Percentiles rank a stretch among this genome's conserved stretches.
phyloP scores from a whole-genome alignment of 805 yeast species.

The Myxozyma neglecta region DNA sequence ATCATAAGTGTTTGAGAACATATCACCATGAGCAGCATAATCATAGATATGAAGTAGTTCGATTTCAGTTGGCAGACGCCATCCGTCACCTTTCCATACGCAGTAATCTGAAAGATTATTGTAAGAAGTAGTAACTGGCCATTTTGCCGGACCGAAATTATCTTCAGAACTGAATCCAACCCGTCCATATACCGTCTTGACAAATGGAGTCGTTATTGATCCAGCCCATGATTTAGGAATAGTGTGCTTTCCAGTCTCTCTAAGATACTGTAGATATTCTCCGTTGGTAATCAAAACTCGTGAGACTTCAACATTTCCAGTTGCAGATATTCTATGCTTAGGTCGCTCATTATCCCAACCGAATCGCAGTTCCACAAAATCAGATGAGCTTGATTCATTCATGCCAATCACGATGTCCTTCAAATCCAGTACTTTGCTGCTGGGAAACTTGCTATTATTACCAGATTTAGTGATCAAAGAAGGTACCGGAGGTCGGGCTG shows the following conservation, averaged over 20 bases:
- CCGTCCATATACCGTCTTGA: conserved; percentile 30
- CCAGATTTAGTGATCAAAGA: background rate
- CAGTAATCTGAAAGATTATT: conserved; percentile 25
- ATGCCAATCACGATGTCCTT: conserved; percentile 16
- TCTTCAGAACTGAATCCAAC: conserved; percentile 5
- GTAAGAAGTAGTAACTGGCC: conserved; percentile 33
- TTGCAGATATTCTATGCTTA: background rate
- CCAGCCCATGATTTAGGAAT: conserved; percentile 28
- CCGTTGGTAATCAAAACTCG: conserved; percentile 27
- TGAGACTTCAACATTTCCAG: conserved; percentile 15
- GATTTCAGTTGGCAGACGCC: conserved; percentile 30
- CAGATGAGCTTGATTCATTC: conserved; percentile 8
- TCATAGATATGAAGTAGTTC: conserved; percentile 31
- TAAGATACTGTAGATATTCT: conserved; percentile 21
- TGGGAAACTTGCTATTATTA: background rate
- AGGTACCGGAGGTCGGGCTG: conserved; percentile 11
- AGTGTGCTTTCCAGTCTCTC: background rate
- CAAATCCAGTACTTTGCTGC: background rate
- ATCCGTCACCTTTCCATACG: conserved; percentile 19
- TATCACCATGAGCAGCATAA: conserved; percentile 2
- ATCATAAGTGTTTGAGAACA: conserved; percentile 2
- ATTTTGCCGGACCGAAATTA: conserved; percentile 8
- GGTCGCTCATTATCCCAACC: conserved; percentile 35
- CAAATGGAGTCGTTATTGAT: conserved; percentile 11
- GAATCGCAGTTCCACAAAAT: background rate